Evolutionary conservation across 163 green algal genomes (phyloP), one percentile per base, ranked within the genome.

Genomic region (Volvox carteri): DNA sequence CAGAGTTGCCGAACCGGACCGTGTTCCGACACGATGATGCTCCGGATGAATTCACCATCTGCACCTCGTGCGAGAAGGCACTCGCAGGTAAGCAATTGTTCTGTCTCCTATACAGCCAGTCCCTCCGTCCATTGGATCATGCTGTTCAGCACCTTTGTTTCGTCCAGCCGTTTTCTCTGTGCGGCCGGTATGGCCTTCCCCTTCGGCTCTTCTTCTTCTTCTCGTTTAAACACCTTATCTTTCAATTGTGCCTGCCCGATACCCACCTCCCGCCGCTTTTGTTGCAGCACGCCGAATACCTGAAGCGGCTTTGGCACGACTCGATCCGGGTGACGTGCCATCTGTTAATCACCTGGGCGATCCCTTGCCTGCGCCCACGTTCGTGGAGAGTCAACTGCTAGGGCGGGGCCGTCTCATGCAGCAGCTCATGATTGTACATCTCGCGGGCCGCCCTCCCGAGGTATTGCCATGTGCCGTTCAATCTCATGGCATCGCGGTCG

Each of bases 251-350:
- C 50, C 50, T 16, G 18, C 25, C 60, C 16, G 18, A 7, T 72
- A 12, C n/a, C n/a, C n/a, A n/a, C n/a, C n/a, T n/a, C n/a, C n/a
- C n/a, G n/a, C n/a, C n/a, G n/a, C n/a, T 35, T 46, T 9, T 30
- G 11, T 46, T 11, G 67, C 67, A 76, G 67, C 30, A 21, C 67
- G 67, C 30, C 67, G n/a, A 18, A 46, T 76, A 6, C 67, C 67
- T 5, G 67, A 76, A 48, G n/a, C 30, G 5, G n/a, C 30, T 28
- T 18, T 76, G 67, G 67, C 67, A 35, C 67, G 33, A 11, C 33
- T 76, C n/a, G 67, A 76, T 19, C 67, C 67, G 44, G 67, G 67
- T 46, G 67, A 76, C 30, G 67, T 76, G 33, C 67, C 67, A 28
- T 30, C 7, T 30, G 46, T 30, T 6, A 76, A 76, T 30, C 67